Conservation (phyloP, 352 stramenopile species). For the Stramenopiles sp. region DNA sequence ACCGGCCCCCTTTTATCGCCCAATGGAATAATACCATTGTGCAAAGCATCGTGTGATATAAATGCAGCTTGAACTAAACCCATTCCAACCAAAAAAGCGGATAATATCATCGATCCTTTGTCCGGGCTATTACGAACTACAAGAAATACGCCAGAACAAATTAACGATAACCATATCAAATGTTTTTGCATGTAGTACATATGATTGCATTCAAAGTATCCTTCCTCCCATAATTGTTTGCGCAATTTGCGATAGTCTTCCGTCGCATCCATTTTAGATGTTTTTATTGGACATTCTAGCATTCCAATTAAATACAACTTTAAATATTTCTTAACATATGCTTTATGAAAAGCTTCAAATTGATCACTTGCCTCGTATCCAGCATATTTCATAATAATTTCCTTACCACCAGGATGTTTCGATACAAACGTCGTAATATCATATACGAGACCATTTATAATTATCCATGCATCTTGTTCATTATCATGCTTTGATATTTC, state of each 20-base stretch:
- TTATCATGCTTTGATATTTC: too few relatives aligned
- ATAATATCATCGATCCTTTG: too few relatives aligned
- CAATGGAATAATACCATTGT: conserved; percentile 17
- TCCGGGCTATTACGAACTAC: too few relatives aligned
- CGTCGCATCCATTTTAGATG: not conserved
- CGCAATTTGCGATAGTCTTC: conserved; percentile 14
- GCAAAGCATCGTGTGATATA: conserved; percentile 17
- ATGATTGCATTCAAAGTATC: conserved; percentile 16
- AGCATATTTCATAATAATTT: conserved; percentile 7
- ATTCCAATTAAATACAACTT: conserved; percentile 8
- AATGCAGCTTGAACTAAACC: conserved; percentile 19
- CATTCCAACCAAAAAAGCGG: conserved; percentile 10
- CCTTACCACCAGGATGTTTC: conserved; percentile 12
- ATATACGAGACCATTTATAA: conserved; percentile 17
- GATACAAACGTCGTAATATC: conserved; percentile 13
- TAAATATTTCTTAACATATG: conserved; percentile 5
- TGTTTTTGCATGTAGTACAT: conserved; percentile 11
- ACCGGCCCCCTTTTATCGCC: not conserved
- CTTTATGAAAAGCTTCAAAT: conserved; percentile 17
- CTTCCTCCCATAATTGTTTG: conserved; percentile 16
- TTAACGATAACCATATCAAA: conserved; percentile 9
- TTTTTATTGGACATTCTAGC: conserved; percentile 8
- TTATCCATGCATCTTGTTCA: conserved; percentile 14
- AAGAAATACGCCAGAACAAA: not conserved
- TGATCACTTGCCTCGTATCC: conserved; percentile 15